These are phyloP conservation scores for Teratosphaeriaceae sp. DNA, from an alignment of 2,329 filamentous ascomycete species.

Conservation along the genomic window DNA sequence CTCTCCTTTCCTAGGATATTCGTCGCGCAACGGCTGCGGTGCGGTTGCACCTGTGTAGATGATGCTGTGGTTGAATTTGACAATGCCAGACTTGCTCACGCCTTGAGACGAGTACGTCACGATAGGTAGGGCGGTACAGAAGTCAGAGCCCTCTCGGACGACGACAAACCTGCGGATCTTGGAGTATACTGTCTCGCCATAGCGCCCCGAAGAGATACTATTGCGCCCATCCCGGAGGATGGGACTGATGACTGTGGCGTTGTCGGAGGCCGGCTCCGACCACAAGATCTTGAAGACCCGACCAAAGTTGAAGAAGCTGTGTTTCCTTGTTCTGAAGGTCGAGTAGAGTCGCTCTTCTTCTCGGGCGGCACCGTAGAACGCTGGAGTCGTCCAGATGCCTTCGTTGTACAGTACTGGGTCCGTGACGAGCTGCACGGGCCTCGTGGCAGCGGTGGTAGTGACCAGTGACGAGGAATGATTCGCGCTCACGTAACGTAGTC, in stretches of 20 bases:
- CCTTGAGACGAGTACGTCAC: conserved; percentile 17
- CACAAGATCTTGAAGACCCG: conserved; percentile 16
- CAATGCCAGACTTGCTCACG: conserved; percentile 9
- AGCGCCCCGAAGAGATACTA: neutral
- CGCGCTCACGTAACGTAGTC: too few relatives aligned
- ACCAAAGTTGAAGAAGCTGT: conserved; percentile 13
- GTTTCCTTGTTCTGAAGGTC: neutral
- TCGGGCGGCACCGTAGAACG: neutral
- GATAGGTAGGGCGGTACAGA: conserved; percentile 20
- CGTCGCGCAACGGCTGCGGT: neutral
- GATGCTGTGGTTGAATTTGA: conserved; percentile 19
- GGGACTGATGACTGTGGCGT: conserved; percentile 2
- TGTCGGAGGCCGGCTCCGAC: conserved; percentile 14
- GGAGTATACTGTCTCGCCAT: conserved; percentile 13
- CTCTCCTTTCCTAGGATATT: neutral
- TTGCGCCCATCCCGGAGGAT: neutral
- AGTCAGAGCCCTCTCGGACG: conserved; percentile 11
- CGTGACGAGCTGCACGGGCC: too few relatives aligned
- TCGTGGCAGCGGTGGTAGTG: too few relatives aligned
- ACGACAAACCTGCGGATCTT: conserved; percentile 24
- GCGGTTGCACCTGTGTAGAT: conserved; percentile 14
- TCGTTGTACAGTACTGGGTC: too few relatives aligned
- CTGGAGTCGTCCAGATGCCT: too few relatives aligned
- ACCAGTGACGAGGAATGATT: too few relatives aligned
- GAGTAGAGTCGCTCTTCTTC: conserved; percentile 1